Evolutionary conservation across 2,329 filamentous ascomycete species (phyloP).

Genomic region (Penicillium brasilianum): DNA sequence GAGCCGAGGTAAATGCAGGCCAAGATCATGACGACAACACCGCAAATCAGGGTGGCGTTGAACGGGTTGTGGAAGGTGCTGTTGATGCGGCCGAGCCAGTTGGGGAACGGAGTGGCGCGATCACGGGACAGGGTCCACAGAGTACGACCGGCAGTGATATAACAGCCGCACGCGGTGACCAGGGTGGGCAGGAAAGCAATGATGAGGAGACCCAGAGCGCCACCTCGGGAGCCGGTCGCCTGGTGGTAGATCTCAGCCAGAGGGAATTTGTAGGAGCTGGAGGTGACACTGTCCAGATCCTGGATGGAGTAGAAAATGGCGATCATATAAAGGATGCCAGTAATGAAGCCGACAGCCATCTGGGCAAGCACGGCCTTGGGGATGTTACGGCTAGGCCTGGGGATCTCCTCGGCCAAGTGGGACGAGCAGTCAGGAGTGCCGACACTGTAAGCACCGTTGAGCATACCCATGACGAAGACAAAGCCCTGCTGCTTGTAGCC

Average conservation of each 20-base stretch:
- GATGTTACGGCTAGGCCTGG: constrained; percentile 51
- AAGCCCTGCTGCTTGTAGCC: constrained; percentile 58
- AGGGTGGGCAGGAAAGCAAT: constrained; percentile 62
- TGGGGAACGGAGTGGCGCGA: constrained; percentile 63
- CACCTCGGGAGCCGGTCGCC: constrained; percentile 55
- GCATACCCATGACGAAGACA: constrained; percentile 68
- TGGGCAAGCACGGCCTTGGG: constrained; percentile 58
- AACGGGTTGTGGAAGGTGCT: constrained; percentile 63
- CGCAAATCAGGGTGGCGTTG: constrained; percentile 62
- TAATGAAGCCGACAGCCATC: constrained; percentile 53
- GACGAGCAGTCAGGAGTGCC: constrained; percentile 69
- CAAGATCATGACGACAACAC: constrained; percentile 57
- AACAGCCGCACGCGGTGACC: constrained; percentile 59
- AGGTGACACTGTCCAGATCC: constrained; percentile 37
- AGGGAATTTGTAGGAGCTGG: constrained; percentile 48
- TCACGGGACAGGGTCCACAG: constrained; percentile 65
- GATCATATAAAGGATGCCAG: constrained; percentile 56
- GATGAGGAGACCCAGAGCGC: constrained; percentile 62
- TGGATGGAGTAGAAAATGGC: constrained; percentile 58
- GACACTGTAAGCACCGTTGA: constrained; percentile 72
- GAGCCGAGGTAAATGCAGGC: constrained; percentile 63
- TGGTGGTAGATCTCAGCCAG: constrained; percentile 56
- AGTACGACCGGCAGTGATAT: constrained; percentile 66
- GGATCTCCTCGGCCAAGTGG: constrained; percentile 70
- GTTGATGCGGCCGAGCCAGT: constrained; percentile 60